Conservation (phyloP, 306 rosid species). For the Pyrus communis region DNA sequence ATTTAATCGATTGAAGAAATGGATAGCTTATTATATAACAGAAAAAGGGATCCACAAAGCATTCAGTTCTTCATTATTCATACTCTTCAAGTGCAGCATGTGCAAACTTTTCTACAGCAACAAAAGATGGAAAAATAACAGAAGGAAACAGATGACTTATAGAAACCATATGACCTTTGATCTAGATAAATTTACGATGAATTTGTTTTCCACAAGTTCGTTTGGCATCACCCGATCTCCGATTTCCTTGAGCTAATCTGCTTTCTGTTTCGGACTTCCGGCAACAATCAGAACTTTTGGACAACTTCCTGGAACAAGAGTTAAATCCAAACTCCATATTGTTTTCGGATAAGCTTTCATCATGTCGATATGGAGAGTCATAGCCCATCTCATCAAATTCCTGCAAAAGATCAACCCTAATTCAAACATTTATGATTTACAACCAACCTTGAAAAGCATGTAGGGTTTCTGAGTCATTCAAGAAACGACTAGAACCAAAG, state of each 20-base stretch:
- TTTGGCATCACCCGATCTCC: constrained; percentile 64
- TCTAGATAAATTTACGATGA: constrained; percentile 36
- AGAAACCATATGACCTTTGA: not conserved
- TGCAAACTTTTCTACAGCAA: not conserved
- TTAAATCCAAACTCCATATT: constrained; percentile 34
- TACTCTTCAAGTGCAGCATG: constrained; percentile 17
- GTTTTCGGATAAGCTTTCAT: constrained; percentile 40
- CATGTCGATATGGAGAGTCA: constrained; percentile 35
- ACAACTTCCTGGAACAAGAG: constrained; percentile 30
- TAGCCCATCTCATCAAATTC: constrained; percentile 51
- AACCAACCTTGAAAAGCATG: not conserved
- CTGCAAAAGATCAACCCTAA: constrained; percentile 26
- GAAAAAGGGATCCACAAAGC: not conserved
- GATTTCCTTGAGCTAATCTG: constrained; percentile 23
- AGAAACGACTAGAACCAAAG: not conserved
- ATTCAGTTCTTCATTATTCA: constrained; percentile 2
- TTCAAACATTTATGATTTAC: not conserved
- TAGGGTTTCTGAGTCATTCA: not conserved
- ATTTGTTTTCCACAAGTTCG: constrained; percentile 35
- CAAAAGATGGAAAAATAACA: constrained; percentile 23
- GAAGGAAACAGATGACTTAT: not conserved
- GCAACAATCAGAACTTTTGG: constrained; percentile 76
- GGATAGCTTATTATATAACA: not conserved
- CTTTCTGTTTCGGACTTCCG: constrained; percentile 30
- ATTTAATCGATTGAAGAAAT: not conserved